phyloP scores from a whole-genome alignment of 371 early-diverging fungal species.

The Dipsacomyces acuminosporus region DNA sequence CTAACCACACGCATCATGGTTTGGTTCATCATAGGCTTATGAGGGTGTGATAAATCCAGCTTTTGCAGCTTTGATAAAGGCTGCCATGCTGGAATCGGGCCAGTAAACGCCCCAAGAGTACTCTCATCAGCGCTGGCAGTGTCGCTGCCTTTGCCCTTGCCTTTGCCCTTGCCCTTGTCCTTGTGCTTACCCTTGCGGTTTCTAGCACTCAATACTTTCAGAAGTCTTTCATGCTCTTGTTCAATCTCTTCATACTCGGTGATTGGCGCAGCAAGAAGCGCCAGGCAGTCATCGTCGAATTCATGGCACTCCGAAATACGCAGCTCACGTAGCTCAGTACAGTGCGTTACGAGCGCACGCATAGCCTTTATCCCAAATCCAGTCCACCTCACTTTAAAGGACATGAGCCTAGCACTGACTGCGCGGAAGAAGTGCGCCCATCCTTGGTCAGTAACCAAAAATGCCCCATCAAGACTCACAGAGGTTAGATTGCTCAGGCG shows the following conservation, averaged over 20 bases:
- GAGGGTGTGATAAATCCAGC: slow-evolving; percentile 51
- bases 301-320: slow-evolving; percentile 52
- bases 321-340: slow-evolving; percentile 56
- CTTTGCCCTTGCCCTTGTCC: slow-evolving; percentile 18
- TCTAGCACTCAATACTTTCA: slow-evolving; percentile 23
- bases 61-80: slow-evolving; percentile 43
- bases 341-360: slow-evolving; percentile 52
- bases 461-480: slow-evolving; percentile 68
- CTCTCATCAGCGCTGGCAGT: background rate
- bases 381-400: slow-evolving; percentile 59
- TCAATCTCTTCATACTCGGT: slow-evolving; percentile 32
- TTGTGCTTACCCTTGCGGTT: slow-evolving; percentile 2
- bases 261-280: slow-evolving; percentile 32
- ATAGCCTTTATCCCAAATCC: slow-evolving; percentile 55
- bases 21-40: slow-evolving; percentile 50
- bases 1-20: slow-evolving; percentile 51
- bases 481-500: slow-evolving; percentile 52
- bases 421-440: slow-evolving; percentile 60
- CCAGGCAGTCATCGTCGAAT: slow-evolving; percentile 54
- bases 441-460: slow-evolving; percentile 57
- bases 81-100: slow-evolving; percentile 14
- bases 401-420: slow-evolving; percentile 52
- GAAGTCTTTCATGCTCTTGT: slow-evolving; percentile 28
- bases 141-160: slow-evolving; percentile 12
- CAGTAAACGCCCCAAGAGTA: background rate